Percentiles rank a stretch among this genome's conserved stretches.
Evolutionary conservation across 2,329 filamentous ascomycete genomes (phyloP).

Genomic region (Penicillium sp.): DNA sequence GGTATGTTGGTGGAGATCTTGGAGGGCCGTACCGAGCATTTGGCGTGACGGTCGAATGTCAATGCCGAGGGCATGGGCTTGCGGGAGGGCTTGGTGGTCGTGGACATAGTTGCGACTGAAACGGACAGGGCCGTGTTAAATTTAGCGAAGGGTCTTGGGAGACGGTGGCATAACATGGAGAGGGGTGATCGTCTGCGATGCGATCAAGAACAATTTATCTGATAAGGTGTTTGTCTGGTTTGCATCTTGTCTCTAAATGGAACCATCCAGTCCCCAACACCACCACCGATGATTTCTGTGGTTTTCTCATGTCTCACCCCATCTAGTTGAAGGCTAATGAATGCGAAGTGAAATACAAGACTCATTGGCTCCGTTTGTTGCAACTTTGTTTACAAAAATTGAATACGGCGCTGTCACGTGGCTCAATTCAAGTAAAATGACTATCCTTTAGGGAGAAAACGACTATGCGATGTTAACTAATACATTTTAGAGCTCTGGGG

Average conservation of each 20-base stretch:
- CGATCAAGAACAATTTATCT: slow-evolving; percentile 18
- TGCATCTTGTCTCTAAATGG: slow-evolving; percentile 6
- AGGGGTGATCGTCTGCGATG: slow-evolving; percentile 11
- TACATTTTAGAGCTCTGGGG: no score
- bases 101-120: slow-evolving; percentile 32
- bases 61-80: slow-evolving; percentile 60
- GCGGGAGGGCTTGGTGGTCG: slow-evolving; percentile 20
- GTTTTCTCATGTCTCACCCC: no score
- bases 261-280: no score
- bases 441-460: no score
- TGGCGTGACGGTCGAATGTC: slow-evolving; percentile 74
- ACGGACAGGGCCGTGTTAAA: background rate
- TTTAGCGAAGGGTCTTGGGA: slow-evolving; percentile 10
- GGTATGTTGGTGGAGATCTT: slow-evolving; percentile 6
- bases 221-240: slow-evolving; percentile 27
- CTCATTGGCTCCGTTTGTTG: no score
- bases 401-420: no score
- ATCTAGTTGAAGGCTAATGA: no score
- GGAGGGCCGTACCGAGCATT: slow-evolving; percentile 69
- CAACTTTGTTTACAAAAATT: no score
- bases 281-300: no score
- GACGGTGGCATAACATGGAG: slow-evolving; percentile 20
- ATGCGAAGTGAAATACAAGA: no score
- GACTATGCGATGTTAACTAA: no score
- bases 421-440: no score